These are phyloP conservation scores for Nakazawaea populi DNA, from an alignment of 805 yeast species.

Conservation along the genomic window DNA sequence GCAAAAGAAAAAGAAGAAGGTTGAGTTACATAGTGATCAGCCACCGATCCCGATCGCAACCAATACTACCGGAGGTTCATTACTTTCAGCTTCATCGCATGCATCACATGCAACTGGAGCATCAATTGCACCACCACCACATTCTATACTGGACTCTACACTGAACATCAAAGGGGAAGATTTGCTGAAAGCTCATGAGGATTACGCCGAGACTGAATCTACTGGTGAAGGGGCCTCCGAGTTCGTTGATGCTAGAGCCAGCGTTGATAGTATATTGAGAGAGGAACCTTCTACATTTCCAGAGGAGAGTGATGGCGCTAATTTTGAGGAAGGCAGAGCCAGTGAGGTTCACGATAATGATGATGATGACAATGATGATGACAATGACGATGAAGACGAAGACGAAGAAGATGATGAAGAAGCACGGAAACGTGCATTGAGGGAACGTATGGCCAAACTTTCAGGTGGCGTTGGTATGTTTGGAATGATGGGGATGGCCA, in stretches of 20 bases:
- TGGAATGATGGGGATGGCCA: slow-evolving; percentile 60
- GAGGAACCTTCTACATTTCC: slow-evolving; percentile 2
- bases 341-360: slow-evolving; percentile 24
- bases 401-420: slow-evolving; percentile 74
- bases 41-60: slow-evolving; percentile 1
- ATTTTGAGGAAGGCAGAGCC: slow-evolving; percentile 13
- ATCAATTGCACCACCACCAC: not conserved
- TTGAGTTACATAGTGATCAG: not conserved
- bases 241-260: slow-evolving; percentile 6
- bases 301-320: no score
- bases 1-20: slow-evolving; percentile 23
- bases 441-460: slow-evolving; percentile 94
- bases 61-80: slow-evolving; percentile 1
- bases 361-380: slow-evolving; percentile 36
- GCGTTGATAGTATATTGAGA: slow-evolving; percentile 12
- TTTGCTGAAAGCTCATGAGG: not conserved
- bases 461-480: slow-evolving; percentile 82
- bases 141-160: no score
- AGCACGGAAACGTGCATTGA: slow-evolving; percentile 63
- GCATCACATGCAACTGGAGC: not conserved
- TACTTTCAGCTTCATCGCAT: not conserved
- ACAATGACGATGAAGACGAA: slow-evolving; percentile 43
- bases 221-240: not conserved
- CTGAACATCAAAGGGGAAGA: no score
- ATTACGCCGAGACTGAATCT: not conserved